phyloP scores from a whole-genome alignment of 768 basidiomycete genomes.

The Suillus alpinus region DNA sequence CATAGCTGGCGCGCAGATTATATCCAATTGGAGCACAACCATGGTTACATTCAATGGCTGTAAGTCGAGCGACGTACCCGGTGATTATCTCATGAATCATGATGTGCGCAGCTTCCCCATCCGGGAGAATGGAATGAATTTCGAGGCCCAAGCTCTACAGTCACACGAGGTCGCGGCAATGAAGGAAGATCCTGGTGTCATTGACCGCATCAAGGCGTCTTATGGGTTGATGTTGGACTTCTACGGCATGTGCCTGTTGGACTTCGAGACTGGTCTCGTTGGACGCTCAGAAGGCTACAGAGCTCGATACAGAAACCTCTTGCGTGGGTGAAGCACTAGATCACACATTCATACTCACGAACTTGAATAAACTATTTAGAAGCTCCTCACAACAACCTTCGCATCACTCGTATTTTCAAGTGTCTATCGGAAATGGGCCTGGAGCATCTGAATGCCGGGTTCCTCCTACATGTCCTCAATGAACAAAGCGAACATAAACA shows the following conservation, averaged over 20 bases:
- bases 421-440: constrained; percentile 69
- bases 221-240: constrained; percentile 78
- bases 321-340: constrained; percentile 45
- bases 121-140: constrained; percentile 73
- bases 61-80: constrained; percentile 34
- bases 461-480: constrained; percentile 64
- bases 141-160: constrained; percentile 62
- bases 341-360: neutral
- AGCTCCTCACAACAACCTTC: constrained; percentile 71
- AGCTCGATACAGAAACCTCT: constrained; percentile 61
- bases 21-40: constrained; percentile 58
- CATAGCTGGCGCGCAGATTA: constrained; percentile 67
- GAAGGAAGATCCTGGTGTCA: constrained; percentile 45
- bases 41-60: constrained; percentile 81
- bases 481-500: constrained; percentile 62
- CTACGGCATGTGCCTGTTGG: constrained; percentile 70
- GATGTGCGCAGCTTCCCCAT: constrained; percentile 57
- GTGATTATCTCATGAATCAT: neutral
- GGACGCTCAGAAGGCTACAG: constrained; percentile 49
- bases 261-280: constrained; percentile 56
- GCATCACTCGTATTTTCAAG: constrained; percentile 76
- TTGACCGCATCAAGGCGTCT: constrained; percentile 52
- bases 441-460: constrained; percentile 61
- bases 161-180: constrained; percentile 60
- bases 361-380: constrained; percentile 34